Base-by-base conservation (phyloP, 2,329 filamentous ascomycete genomes). In the Hirsutella minnesotensis region DNA sequence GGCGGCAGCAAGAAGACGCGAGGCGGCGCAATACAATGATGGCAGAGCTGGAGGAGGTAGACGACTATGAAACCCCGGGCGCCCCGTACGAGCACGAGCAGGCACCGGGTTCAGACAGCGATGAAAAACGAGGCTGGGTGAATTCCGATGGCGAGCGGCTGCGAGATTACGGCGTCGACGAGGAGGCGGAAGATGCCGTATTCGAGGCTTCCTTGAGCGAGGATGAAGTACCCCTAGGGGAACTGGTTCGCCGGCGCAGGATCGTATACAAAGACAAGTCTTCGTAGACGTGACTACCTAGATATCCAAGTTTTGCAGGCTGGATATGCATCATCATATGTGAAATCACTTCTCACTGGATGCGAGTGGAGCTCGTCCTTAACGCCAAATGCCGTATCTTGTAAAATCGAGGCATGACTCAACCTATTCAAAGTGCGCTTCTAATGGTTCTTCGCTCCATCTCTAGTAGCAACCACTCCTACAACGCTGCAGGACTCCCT, bases 161-260 rank as follows among this genome's bases (percentile, higher is more conserved):
- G 40, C 69, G 74, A 35, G 86, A 92, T 53, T 92, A 81, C 54
- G 86, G 86, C 2, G 84, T 92, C 0, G 86, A 90, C 51, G 83
- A 87, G 53, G 82, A 85, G 13, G 74, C 72, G 0, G 81, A 87
- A 44, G 55, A 54, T 21, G 44, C 44, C 10, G 49, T 48, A 15
- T 44, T 41, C 10, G 46, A 47, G 9, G 54, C 55, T 4, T 7
- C 24, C 24, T 58, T 29, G 16, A 30, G 61, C 8, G 70, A 75
- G 15, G 72, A 75, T 1, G 79, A 88, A 51, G 63, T 90, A 13
- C 85, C 84, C 0, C 62, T 90, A 34, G 78, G 75, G 4, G 79
- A 86, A 55, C 53, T 90, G 13, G 61, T 88, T 37, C 65, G 75
- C 39, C 66, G 78, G 48, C 64, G 78, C 47, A 75, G 67, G 46